These are phyloP conservation scores for Vitis amurensis DNA, from an alignment of 164 flowering plant genomes.

Conservation along the genomic window DNA sequence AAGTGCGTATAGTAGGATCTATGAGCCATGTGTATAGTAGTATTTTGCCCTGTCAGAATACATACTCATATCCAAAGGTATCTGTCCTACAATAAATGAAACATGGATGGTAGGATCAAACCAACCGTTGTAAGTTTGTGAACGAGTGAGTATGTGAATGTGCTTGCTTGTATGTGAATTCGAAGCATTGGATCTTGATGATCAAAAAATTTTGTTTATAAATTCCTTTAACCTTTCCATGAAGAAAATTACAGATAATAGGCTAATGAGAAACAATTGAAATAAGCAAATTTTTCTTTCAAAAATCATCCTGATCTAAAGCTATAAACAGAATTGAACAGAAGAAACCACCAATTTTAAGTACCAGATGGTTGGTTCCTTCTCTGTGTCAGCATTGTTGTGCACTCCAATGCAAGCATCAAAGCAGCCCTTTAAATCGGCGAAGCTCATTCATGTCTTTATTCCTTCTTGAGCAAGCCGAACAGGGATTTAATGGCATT, in stretches of 20 bases:
- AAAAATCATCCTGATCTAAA: slow-evolving; percentile 1
- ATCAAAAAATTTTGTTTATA: background rate
- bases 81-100: no score
- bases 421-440: background rate
- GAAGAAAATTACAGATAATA: background rate
- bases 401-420: background rate
- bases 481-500: slow-evolving; percentile 92
- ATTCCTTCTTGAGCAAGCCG: slow-evolving; percentile 78
- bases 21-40: no score
- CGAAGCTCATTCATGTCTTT: slow-evolving; percentile 2
- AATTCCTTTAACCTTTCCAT: background rate
- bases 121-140: no score
- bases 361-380: background rate
- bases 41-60: no score
- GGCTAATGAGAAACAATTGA: background rate
- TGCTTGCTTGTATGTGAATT: no score
- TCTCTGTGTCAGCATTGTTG: background rate
- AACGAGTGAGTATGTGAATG: no score
- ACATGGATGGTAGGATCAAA: no score
- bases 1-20: no score
- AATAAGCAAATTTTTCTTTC: background rate
- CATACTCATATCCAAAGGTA: no score
- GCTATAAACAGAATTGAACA: slow-evolving; percentile 4
- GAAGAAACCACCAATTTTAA: background rate
- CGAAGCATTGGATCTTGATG: no score